phyloP scores from a whole-genome alignment of 2,329 filamentous ascomycete species.

The Epichloe glyceriae region DNA sequence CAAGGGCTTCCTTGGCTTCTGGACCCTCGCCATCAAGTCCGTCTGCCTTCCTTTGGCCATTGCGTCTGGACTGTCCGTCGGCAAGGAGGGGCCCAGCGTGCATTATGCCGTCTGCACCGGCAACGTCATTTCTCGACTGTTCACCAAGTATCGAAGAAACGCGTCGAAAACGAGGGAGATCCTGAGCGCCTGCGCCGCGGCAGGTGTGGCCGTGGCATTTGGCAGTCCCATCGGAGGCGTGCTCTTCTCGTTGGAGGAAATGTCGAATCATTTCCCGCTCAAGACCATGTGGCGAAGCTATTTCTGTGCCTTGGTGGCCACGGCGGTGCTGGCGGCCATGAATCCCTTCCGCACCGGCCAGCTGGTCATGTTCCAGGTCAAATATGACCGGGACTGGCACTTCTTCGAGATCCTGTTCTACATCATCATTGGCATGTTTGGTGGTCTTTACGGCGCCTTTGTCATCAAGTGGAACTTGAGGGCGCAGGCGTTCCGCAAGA shows the following conservation, averaged over 20 bases:
- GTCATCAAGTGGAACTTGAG: constrained; percentile 97
- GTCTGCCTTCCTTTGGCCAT: constrained; percentile 84
- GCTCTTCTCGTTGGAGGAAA: constrained; percentile 92
- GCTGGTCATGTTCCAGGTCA: constrained; percentile 97
- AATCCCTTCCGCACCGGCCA: constrained; percentile 96
- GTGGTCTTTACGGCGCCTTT: constrained; percentile 87
- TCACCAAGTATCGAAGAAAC: constrained; percentile 82
- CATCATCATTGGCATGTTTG: constrained; percentile 80
- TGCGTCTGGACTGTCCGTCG: constrained; percentile 83
- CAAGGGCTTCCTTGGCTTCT: constrained; percentile 90
- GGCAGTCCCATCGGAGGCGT: constrained; percentile 96
- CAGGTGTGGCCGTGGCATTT: constrained; percentile 91
- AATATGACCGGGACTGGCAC: constrained; percentile 93
- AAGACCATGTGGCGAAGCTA: constrained; percentile 98
- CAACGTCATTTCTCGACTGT: constrained; percentile 87
- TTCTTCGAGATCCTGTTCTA: constrained; percentile 95
- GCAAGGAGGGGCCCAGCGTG: constrained; percentile 96
- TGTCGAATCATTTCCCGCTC: constrained; percentile 90
- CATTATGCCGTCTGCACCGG: constrained; percentile 97
- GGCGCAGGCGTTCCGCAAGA: constrained; percentile 85
- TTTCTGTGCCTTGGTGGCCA: constrained; percentile 92
- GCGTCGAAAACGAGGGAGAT: constrained; percentile 93
- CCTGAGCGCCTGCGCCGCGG: constrained; percentile 83
- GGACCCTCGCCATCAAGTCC: constrained; percentile 90
- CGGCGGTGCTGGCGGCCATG: constrained; percentile 84